Evolutionary conservation across 2,329 filamentous ascomycete species (phyloP).

Genomic region (Nemania serpens): DNA sequence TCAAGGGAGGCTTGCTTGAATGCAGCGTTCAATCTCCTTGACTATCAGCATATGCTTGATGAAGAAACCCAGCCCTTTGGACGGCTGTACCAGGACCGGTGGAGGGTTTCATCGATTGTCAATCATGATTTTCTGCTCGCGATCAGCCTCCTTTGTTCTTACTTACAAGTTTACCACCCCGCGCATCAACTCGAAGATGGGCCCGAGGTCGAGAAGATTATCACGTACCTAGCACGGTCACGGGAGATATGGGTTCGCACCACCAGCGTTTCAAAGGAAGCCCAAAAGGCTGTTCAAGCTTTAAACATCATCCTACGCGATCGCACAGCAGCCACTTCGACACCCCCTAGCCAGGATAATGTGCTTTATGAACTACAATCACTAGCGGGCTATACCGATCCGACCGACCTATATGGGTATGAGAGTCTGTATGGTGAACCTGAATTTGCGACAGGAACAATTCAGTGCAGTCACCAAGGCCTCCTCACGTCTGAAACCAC

Average conservation of each 20-base stretch:
- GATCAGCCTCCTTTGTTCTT: slow-evolving; percentile 53
- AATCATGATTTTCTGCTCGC: slow-evolving; percentile 54
- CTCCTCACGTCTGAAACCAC: too few species aligned
- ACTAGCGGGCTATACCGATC: not conserved
- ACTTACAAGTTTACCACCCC: slow-evolving; percentile 40
- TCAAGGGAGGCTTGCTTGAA: slow-evolving; percentile 52
- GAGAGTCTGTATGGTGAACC: not conserved
- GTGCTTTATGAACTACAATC: not conserved
- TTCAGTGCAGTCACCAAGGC: not conserved
- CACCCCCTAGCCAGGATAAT: not conserved
- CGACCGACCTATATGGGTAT: not conserved
- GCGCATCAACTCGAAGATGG: not conserved
- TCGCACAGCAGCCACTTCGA: not conserved
- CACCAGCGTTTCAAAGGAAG: slow-evolving; percentile 29
- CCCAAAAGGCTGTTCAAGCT: slow-evolving; percentile 28
- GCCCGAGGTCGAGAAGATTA: slow-evolving; percentile 16
- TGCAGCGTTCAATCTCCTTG: slow-evolving; percentile 53
- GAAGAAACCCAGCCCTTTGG: slow-evolving; percentile 51
- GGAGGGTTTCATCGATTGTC: slow-evolving; percentile 51
- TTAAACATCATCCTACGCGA: not conserved
- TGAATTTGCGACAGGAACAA: too few species aligned
- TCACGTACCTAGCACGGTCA: slow-evolving; percentile 21
- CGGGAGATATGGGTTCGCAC: slow-evolving; percentile 29
- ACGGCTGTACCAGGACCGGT: slow-evolving; percentile 48
- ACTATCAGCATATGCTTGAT: slow-evolving; percentile 54